Base-by-base conservation (phyloP, 164 flowering plant genomes). In the Litsea cubeba region DNA sequence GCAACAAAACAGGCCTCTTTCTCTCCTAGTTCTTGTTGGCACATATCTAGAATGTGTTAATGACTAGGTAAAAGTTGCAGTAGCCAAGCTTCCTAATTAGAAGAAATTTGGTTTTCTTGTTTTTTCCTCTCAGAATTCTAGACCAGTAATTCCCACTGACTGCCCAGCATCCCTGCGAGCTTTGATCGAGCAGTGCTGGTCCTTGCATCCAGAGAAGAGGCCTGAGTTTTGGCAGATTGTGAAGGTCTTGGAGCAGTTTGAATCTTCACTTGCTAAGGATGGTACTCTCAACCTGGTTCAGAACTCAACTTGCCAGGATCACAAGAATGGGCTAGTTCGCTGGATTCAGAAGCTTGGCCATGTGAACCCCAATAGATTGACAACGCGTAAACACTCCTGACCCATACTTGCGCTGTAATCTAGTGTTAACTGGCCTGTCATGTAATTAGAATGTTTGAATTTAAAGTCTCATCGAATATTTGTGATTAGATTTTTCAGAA, bases 161-260 rank as follows among this genome's bases (percentile, higher is more conserved):
- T 95, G 97, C 69, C 92, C 95, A 1, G 83, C 89, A 28, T 88
- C 89, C 1, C 77, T 91, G 84, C 84, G 77, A 81, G 89, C 87
- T 71, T 77, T 91, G 62, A 86, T 89, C 12, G 92, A 88, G 83
- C 95, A 88, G 78, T 91, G 95, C 67, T 91, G 95, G 95, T 79
- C 88, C 4, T 67, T 74, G 78, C 81, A 84, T 8, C 81, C 92
- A 1, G 93, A 88, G 66, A 89, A 88, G 80, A 85, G 95, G 80
- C 91, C 91, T 1, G 95, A 91, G 69, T 91, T 87, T 65, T 87
- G 90, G 88, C 91, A 88, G 79, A 81, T 91, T 49, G 91, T 91
- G 75, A 89, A 89, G 80, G 86, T 91, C 4, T 76, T 95, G 65
- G 95, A 95, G 80, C 83, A 92, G 72, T 90, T 90, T 70, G 88